Percentiles rank a stretch among this genome's conserved stretches.
These are phyloP conservation scores for Solanum piurae DNA, from an alignment of 257 asterid genomes.

Conservation along the genomic window DNA sequence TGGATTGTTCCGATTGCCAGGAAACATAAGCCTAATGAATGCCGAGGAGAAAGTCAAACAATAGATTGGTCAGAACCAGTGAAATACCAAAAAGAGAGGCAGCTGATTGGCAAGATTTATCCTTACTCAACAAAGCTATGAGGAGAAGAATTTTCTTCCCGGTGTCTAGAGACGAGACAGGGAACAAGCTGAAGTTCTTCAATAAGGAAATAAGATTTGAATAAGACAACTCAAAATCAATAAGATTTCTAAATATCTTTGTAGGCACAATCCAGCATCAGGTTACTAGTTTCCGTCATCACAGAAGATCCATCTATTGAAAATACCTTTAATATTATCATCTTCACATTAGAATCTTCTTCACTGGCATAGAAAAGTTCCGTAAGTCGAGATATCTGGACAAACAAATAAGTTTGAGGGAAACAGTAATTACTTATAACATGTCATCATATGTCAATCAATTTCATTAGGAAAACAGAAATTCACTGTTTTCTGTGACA, in stretches of 20 bases:
- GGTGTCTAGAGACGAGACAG: neutral
- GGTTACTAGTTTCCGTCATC: neutral
- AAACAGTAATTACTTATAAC: neutral
- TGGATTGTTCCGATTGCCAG: neutral
- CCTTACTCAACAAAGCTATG: neutral
- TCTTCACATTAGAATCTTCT: constrained; percentile 51
- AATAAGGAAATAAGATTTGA: neutral
- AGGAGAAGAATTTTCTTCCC: neutral
- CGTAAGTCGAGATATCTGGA: constrained; percentile 56
- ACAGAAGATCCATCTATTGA: neutral
- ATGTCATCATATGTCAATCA: neutral
- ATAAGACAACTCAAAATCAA: constrained; percentile 5
- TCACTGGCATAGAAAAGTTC: constrained; percentile 48
- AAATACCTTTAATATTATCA: constrained; percentile 64
- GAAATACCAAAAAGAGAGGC: neutral
- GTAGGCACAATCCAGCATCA: neutral
- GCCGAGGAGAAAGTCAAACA: neutral
- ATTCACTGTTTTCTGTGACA: neutral
- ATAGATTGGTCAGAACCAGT: neutral
- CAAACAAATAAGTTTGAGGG: constrained; percentile 12
- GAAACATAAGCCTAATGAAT: neutral
- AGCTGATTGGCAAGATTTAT: neutral
- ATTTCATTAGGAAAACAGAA: neutral
- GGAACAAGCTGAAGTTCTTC: neutral
- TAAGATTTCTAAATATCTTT: neutral